Evolutionary conservation across 2,329 filamentous ascomycete species (phyloP).

Genomic region (Stagonosporopsis cucurbitacearum): DNA sequence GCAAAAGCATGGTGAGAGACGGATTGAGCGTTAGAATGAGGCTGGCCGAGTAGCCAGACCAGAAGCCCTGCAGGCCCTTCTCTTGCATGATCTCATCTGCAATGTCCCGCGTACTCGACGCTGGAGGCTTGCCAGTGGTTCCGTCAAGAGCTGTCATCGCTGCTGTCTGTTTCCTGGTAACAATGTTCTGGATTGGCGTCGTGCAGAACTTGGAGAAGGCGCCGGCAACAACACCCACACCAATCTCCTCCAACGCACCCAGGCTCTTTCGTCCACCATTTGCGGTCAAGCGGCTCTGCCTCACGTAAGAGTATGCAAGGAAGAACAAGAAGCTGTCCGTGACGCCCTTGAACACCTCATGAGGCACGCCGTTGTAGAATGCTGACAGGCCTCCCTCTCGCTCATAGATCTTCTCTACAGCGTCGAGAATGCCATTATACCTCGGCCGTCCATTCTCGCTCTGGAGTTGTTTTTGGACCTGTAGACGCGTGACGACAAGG

Average conservation of each 20-base stretch:
- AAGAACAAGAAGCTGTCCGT: conserved; percentile 86
- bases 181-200: conserved; percentile 81
- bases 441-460: conserved; percentile 52
- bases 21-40: conserved; percentile 85
- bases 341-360: conserved; percentile 55
- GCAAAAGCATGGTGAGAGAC: conserved; percentile 82
- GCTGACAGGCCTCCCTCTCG: conserved; percentile 72
- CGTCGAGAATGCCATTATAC: conserved; percentile 72
- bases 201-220: conserved; percentile 77
- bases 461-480: conserved; percentile 72
- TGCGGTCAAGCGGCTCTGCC: conserved; percentile 51
- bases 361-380: conserved; percentile 63
- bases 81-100: conserved; percentile 69
- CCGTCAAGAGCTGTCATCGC: conserved; percentile 56
- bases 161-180: conserved; percentile 80
- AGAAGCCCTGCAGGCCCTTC: conserved; percentile 77
- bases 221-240: conserved; percentile 75
- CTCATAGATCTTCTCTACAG: conserved; percentile 71
- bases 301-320: conserved; percentile 72
- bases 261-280: conserved; percentile 52
- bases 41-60: conserved; percentile 85
- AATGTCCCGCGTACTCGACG: conserved; percentile 61
- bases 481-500: conserved; percentile 80
- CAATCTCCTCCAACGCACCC: conserved; percentile 73
- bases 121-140: conserved; percentile 34